Evolutionary conservation across 371 early-diverging fungal species (phyloP).

Genomic region (Circinella minor): DNA sequence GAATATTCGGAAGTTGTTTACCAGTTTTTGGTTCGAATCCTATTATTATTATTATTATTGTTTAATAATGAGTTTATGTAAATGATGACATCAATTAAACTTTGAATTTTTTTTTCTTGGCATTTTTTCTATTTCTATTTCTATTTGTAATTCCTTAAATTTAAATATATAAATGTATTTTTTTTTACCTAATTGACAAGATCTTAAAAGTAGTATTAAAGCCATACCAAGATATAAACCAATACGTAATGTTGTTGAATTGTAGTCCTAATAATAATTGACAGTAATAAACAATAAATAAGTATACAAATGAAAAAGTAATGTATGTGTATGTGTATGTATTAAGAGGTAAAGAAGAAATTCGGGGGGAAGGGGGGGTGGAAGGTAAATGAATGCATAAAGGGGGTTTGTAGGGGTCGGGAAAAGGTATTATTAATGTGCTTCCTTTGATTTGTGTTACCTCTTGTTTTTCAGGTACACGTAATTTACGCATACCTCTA

Average conservation of each 20-base stretch:
- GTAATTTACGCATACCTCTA: conserved; percentile 71
- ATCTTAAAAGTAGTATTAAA: conserved; percentile 53
- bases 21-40: conserved; percentile 35
- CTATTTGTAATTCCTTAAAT: not conserved
- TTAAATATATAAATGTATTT: not conserved
- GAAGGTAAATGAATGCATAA: not conserved
- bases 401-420: not conserved
- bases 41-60: not conserved
- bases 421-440: not conserved
- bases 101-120: not conserved
- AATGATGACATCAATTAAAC: not conserved
- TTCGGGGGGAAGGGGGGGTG: too few species aligned
- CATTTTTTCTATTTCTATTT: not conserved
- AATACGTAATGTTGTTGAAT: conserved; percentile 46
- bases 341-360: too few species aligned
- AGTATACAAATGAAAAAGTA: too few species aligned
- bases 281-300: too few species aligned
- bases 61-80: too few species aligned
- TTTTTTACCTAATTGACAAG: conserved; percentile 21
- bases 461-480: conserved; percentile 57
- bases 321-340: too few species aligned
- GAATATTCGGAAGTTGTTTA: conserved; percentile 32
- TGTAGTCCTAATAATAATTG: conserved; percentile 19
- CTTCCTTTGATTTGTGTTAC: not conserved
- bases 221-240: conserved; percentile 71